Evolutionary conservation across 768 basidiomycete genomes (phyloP).

Genomic region (Podaxis sp.): DNA sequence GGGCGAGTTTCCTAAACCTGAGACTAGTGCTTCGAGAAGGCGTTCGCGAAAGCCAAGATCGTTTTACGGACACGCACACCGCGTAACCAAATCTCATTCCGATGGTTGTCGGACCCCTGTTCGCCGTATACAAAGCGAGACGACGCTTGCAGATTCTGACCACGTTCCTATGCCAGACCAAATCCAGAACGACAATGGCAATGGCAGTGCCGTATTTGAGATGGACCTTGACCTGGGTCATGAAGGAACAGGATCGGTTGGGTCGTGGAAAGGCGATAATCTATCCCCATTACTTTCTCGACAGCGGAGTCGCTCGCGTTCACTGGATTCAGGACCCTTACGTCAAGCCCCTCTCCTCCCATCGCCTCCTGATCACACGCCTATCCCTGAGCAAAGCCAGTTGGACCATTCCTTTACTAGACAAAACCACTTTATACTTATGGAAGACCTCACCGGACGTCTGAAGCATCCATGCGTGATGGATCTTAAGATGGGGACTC

Average conservation of each 20-base stretch:
- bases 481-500: constrained; percentile 99
- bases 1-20: constrained; percentile 36
- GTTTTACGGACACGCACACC: constrained; percentile 41
- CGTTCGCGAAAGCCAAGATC: constrained; percentile 34
- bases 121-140: constrained; percentile 68
- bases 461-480: constrained; percentile 92
- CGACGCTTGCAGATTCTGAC: constrained; percentile 39
- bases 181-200: constrained; percentile 23
- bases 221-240: constrained; percentile 37
- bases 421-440: constrained; percentile 97
- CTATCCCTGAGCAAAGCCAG: constrained; percentile 35
- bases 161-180: constrained; percentile 22
- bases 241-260: constrained; percentile 18
- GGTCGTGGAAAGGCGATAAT: constrained; percentile 24
- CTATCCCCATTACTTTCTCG: constrained; percentile 38
- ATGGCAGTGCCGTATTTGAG: constrained; percentile 39
- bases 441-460: constrained; percentile 97
- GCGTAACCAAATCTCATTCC: constrained; percentile 39
- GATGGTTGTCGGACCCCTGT: constrained; percentile 37
- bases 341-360: constrained; percentile 27
- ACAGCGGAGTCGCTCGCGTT: constrained; percentile 44
- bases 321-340: constrained; percentile 33
- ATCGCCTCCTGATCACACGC: constrained; percentile 24
- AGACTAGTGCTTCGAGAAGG: constrained; percentile 23
- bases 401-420: constrained; percentile 59